A percentile compares a stretch with the other conserved stretches of the same genome.
phyloP scores from a whole-genome alignment of 805 yeast species.

The Teunomyces kruisii region DNA sequence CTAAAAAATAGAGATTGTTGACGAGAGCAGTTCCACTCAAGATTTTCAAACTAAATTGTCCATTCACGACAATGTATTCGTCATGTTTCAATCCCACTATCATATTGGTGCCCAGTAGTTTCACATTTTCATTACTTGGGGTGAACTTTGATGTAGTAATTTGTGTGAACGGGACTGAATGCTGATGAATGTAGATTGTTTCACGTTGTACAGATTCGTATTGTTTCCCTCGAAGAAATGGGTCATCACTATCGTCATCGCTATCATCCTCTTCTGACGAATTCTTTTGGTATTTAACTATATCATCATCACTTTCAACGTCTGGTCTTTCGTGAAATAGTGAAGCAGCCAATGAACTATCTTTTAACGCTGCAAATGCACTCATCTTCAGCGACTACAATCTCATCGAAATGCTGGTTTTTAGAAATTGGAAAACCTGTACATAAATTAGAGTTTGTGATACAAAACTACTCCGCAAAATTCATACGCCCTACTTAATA shows the following conservation, averaged over 20 bases:
- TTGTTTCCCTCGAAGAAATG: neutral
- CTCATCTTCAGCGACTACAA: slow-evolving; percentile 20
- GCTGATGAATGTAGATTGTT: neutral
- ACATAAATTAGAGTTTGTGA: neutral
- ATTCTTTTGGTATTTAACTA: slow-evolving; percentile 24
- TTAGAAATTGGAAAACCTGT: neutral
- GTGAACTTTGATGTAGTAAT: slow-evolving; percentile 34
- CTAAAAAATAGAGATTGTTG: slow-evolving; percentile 35
- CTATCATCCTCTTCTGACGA: slow-evolving; percentile 25
- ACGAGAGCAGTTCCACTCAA: slow-evolving; percentile 48
- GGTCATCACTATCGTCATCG: slow-evolving; percentile 5
- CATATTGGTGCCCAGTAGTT: slow-evolving; percentile 29
- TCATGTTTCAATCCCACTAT: slow-evolving; percentile 42
- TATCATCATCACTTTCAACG: slow-evolving; percentile 15
- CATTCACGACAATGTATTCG: slow-evolving; percentile 46
- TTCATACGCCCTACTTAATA: neutral
- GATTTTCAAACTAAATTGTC: slow-evolving; percentile 45
- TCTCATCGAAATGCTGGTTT: neutral
- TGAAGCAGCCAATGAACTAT: slow-evolving; percentile 12
- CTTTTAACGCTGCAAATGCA: slow-evolving; percentile 33
- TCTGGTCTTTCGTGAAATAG: slow-evolving; percentile 10
- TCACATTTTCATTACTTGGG: slow-evolving; percentile 37
- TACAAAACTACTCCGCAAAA: no score
- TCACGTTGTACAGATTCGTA: neutral
- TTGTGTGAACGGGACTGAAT: neutral